Conservation (phyloP, 2,329 filamentous ascomycete genomes). For the Colletotrichum musicola region DNA sequence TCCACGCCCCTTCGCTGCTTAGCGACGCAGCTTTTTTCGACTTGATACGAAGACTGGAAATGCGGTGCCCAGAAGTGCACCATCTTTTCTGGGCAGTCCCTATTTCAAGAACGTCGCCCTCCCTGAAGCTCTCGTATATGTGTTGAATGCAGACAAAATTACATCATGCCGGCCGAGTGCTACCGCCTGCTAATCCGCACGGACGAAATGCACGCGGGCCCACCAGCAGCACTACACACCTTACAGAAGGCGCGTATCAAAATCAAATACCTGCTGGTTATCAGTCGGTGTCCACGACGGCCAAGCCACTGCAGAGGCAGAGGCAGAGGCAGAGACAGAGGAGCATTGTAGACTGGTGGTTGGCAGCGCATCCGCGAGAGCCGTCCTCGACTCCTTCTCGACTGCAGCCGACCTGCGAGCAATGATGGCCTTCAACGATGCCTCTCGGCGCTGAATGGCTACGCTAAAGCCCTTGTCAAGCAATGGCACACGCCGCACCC, state of each 20-base stretch:
- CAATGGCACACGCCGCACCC: constrained; percentile 26
- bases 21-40: not conserved
- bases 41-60: constrained; percentile 10
- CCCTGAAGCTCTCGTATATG: constrained; percentile 2
- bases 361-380: constrained; percentile 29
- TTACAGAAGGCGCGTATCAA: constrained; percentile 18
- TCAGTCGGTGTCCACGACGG: not conserved
- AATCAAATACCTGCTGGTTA: not conserved
- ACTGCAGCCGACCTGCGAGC: constrained; percentile 25
- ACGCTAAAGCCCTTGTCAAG: constrained; percentile 31
- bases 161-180: constrained; percentile 18
- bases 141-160: constrained; percentile 13
- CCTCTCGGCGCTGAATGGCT: constrained; percentile 21
- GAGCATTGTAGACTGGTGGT: not conserved
- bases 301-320: constrained; percentile 6
- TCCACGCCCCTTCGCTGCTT: too few species aligned
- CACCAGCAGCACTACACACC: constrained; percentile 29
- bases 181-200: constrained; percentile 15
- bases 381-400: constrained; percentile 13
- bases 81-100: not conserved
- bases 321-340: not conserved
- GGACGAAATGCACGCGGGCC: constrained; percentile 39
- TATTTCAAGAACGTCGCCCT: not conserved
- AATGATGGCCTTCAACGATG: constrained; percentile 20
- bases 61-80: not conserved